Conservation (phyloP, 495 filamentous ascomycete species). For the Penicillium parvum region DNA sequence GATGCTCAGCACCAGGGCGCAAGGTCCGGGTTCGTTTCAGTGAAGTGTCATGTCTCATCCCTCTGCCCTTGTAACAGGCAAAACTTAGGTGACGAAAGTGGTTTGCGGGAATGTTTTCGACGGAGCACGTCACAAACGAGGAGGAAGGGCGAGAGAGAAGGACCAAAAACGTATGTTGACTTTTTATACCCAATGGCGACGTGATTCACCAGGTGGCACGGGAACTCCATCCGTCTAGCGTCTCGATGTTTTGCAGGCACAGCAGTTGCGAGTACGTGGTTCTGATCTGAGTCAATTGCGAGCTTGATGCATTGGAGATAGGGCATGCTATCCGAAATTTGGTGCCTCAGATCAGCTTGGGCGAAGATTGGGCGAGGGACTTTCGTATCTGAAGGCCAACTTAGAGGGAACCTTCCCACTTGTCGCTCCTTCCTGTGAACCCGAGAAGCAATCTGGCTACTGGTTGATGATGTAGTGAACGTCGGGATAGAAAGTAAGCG, state of each 20-base stretch:
- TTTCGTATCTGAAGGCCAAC: constrained; percentile 30
- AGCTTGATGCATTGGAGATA: constrained; percentile 55
- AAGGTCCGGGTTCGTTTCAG: too few relatives aligned
- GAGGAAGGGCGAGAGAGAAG: too few relatives aligned
- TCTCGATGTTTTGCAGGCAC: constrained; percentile 36
- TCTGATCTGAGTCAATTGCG: constrained; percentile 25
- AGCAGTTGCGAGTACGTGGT: constrained; percentile 12
- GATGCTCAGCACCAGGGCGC: too few relatives aligned
- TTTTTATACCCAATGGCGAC: too few relatives aligned
- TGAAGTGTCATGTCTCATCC: too few relatives aligned
- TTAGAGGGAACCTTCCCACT: constrained; percentile 37
- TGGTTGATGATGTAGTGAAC: not conserved
- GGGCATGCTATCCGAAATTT: constrained; percentile 36
- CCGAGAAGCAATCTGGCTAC: not conserved
- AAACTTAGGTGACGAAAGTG: too few relatives aligned
- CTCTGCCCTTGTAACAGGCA: too few relatives aligned
- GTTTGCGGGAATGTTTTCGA: too few relatives aligned
- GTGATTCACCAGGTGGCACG: too few relatives aligned
- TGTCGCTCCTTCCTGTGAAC: not conserved
- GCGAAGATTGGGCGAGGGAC: constrained; percentile 15
- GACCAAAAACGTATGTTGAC: too few relatives aligned
- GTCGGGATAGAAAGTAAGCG: not conserved
- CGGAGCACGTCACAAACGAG: too few relatives aligned
- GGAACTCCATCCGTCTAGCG: constrained; percentile 55
- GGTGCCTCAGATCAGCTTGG: constrained; percentile 49